Evolutionary conservation across 176 grass and related monocot genomes (phyloP).

Genomic region (Cocos nucifera): DNA sequence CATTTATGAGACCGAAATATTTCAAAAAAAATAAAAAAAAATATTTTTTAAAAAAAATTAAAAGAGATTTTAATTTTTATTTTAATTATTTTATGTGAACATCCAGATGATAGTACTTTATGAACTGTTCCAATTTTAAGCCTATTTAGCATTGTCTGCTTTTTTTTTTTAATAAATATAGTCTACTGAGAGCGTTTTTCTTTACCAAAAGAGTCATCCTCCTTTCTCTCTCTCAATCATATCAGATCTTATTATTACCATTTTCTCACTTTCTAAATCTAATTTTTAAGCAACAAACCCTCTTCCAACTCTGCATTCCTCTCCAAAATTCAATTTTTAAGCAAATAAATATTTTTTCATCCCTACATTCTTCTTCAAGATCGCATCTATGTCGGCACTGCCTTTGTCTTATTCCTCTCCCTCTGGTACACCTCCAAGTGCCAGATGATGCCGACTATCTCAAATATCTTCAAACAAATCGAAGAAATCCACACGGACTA

Average conservation of each 20-base stretch:
- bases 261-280: constrained; percentile 15
- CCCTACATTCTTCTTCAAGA: constrained; percentile 11
- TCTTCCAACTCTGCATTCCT: constrained; percentile 1
- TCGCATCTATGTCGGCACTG: constrained; percentile 57
- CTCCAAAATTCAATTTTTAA: constrained; percentile 26
- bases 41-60: too few species aligned
- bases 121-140: too few species aligned
- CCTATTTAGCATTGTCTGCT: too few species aligned
- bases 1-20: too few species aligned
- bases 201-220: background rate
- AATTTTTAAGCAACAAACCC: constrained; percentile 19
- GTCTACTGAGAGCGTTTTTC: too few species aligned
- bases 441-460: background rate
- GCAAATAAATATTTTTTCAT: constrained; percentile 18
- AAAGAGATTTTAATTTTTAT: too few species aligned
- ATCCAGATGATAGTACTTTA: too few species aligned
- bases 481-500: constrained; percentile 28
- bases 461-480: constrained; percentile 29
- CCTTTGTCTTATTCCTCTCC: constrained; percentile 76
- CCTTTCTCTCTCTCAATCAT: background rate
- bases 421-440: constrained; percentile 46
- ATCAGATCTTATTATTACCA: background rate
- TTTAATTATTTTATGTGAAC: too few species aligned
- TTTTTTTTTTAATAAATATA: too few species aligned
- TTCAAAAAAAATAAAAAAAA: too few species aligned